Conservation (phyloP, 164 flowering plant genomes). For the Warburgia ugandensis region DNA sequence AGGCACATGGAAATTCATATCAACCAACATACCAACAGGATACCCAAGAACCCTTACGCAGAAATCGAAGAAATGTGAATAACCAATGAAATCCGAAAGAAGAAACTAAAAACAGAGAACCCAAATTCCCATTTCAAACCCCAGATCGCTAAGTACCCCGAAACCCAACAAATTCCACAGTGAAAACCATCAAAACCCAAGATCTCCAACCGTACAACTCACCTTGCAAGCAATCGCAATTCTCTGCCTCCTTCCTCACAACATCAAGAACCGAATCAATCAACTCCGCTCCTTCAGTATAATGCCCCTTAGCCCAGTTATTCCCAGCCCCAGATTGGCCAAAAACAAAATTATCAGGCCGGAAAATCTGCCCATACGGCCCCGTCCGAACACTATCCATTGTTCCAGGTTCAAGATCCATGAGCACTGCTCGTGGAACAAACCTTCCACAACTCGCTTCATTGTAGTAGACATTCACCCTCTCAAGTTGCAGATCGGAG, state of each 20-base stretch:
- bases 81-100: neutral
- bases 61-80: neutral
- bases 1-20: too few species aligned
- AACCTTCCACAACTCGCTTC: slow-evolving; percentile 20
- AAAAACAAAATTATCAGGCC: too few species aligned
- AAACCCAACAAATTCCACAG: neutral
- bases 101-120: neutral
- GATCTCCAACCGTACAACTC: neutral
- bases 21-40: too few species aligned
- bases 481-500: slow-evolving; percentile 18
- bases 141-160: neutral
- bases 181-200: neutral
- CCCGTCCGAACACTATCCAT: slow-evolving; percentile 22
- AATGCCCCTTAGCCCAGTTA: too few species aligned
- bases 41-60: neutral
- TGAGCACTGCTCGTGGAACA: slow-evolving; percentile 22
- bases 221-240: slow-evolving; percentile 26
- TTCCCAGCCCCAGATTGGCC: too few species aligned
- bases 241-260: too few species aligned
- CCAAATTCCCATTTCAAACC: neutral
- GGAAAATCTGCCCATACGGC: too few species aligned
- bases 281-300: too few species aligned
- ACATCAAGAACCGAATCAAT: too few species aligned
- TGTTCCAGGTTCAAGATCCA: slow-evolving; percentile 26
- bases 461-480: slow-evolving; percentile 23